phyloP scores from a whole-genome alignment of 331 rosid genomes.

The Stylosanthes scabra region DNA sequence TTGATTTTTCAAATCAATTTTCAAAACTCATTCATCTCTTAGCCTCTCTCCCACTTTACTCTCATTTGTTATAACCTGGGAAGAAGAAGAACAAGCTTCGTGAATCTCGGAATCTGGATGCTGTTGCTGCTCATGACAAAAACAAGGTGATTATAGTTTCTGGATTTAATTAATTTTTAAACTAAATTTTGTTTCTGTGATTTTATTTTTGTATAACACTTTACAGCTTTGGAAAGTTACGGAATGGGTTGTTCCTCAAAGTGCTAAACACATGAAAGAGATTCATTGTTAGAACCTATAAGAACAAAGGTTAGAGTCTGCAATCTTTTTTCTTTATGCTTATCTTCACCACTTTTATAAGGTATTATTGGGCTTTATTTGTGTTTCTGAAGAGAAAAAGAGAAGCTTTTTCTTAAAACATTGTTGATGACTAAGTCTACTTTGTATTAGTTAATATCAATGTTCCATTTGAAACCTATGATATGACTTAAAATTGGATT shows the following conservation, averaged over 20 bases:
- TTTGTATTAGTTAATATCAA: too few relatives aligned
- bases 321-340: slow-evolving; percentile 30
- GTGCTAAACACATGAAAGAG: slow-evolving; percentile 76
- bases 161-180: slow-evolving; percentile 16
- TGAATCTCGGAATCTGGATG: slow-evolving; percentile 95
- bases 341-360: not conserved
- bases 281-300: slow-evolving; percentile 83
- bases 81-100: slow-evolving; percentile 69
- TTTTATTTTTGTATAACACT: slow-evolving; percentile 40
- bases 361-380: too few relatives aligned
- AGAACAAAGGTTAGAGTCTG: slow-evolving; percentile 81
- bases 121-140: slow-evolving; percentile 94
- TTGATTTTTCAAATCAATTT: too few relatives aligned
- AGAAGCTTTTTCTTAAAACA: too few relatives aligned
- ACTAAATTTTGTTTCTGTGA: slow-evolving; percentile 20
- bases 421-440: too few relatives aligned
- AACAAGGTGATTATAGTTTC: slow-evolving; percentile 72
- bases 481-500: too few relatives aligned
- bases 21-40: too few relatives aligned
- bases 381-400: too few relatives aligned
- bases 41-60: too few relatives aligned
- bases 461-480: too few relatives aligned
- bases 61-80: too few relatives aligned
- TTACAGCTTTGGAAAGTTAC: slow-evolving; percentile 88
- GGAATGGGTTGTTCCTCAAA: slow-evolving; percentile 72